phyloP scores from a whole-genome alignment of 2,329 filamentous ascomycete genomes.

The Aspergillus ruber region DNA sequence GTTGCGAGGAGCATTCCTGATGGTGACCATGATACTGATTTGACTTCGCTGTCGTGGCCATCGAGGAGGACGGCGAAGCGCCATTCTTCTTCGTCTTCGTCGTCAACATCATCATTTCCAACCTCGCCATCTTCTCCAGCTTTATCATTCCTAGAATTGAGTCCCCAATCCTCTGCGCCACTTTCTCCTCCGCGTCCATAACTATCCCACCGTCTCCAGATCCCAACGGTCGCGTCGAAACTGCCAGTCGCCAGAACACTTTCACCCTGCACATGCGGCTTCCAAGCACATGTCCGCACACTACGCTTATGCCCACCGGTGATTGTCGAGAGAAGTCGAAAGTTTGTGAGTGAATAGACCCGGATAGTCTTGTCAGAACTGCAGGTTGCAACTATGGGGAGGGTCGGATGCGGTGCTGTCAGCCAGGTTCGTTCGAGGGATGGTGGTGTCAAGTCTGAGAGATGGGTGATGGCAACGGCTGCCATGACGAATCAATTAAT shows the following conservation, averaged over 20 bases:
- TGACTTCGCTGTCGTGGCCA: constrained; percentile 93
- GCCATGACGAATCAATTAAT: neutral
- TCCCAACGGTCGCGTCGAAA: constrained; percentile 86
- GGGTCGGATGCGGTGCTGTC: constrained; percentile 74
- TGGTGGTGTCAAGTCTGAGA: constrained; percentile 50
- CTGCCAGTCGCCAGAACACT: constrained; percentile 84
- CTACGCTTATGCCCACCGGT: constrained; percentile 85
- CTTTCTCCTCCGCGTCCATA: constrained; percentile 22
- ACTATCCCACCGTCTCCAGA: constrained; percentile 64
- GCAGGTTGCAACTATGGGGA: constrained; percentile 82
- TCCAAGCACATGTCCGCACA: constrained; percentile 83
- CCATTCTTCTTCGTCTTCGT: constrained; percentile 73
- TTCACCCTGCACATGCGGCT: constrained; percentile 60
- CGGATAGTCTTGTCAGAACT: constrained; percentile 81
- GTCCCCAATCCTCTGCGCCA: constrained; percentile 17
- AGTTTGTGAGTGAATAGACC: constrained; percentile 78
- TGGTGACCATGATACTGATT: constrained; percentile 59
- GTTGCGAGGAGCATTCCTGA: constrained; percentile 79
- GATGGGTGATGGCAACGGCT: constrained; percentile 26
- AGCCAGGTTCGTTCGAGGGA: constrained; percentile 68
- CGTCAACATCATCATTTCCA: constrained; percentile 43
- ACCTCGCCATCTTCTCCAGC: constrained; percentile 10
- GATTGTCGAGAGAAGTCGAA: constrained; percentile 71
- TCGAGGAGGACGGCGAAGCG: constrained; percentile 87
- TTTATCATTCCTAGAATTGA: constrained; percentile 20